Evolutionary conservation across 1,284 basidiomycete genomes (phyloP), one percentile per base, ranked within the genome.

Genomic region (Vanrija sp.): DNA sequence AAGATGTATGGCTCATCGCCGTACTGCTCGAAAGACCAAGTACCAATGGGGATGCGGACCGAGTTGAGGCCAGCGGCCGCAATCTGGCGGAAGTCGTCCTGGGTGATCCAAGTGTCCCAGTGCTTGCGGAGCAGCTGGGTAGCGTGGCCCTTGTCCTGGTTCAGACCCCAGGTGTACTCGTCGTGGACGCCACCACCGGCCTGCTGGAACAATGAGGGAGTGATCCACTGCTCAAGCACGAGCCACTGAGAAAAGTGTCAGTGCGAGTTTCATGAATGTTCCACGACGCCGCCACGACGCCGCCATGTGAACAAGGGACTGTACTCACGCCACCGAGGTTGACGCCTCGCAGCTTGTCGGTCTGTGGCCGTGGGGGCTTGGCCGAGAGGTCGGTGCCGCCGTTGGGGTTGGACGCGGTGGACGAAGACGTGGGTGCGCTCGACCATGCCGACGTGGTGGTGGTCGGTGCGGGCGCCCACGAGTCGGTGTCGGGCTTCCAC

Each of bases 1-100:
- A 26, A 21, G 34, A 49, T 65, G 77, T 85, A 96, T 0, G 91
- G 91, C 67, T 95, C 91, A 9, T 86, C 90, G 5, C 78, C 78
- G 16, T 82, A 82, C 21, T 89, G 84, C 51, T 93, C 88, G 64
- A 89, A 91, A 1, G 92, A 92, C 93, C 93, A 96, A 73, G 56
- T 42, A 6, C 72, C 72, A 60, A 96, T 88, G 3, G 92, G 92
- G 40, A 96, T 78, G 39, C 92, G 83, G 57, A 90, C 87, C 67
- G 89, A 87, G 66, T 86, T 89, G 50, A 90, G 77, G 1, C 88
- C 87, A 34, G 86, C 86, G 25, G 62, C 72, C 70, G 50, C 90
- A 51, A 96, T 94, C 70, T 89, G 87, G 29, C 28, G 34, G 66
- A 96, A 86, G 74, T 95, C 92, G 70, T 86, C 77, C 72, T 94